Evolutionary conservation across 73 alveolate genomes (phyloP).

Genomic region (Diophrys appendiculata): DNA sequence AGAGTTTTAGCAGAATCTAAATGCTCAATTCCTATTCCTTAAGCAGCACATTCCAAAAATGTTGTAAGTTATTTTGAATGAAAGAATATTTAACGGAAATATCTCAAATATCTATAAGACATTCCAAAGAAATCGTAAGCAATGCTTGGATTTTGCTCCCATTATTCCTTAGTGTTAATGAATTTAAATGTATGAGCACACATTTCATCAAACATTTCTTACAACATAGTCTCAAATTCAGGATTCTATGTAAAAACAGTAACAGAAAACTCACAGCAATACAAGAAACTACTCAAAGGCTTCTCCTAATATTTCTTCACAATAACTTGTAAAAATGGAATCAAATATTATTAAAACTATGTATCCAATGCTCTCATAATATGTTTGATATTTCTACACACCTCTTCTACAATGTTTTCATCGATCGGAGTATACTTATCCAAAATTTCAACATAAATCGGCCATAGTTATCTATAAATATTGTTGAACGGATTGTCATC

Average conservation of each 20-base stretch:
- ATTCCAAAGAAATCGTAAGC: neutral
- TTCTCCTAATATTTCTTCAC: neutral
- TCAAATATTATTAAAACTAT: neutral
- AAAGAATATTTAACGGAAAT: neutral
- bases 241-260: neutral
- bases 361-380: neutral
- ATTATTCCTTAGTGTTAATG: neutral
- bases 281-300: neutral
- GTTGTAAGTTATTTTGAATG: neutral
- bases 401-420: neutral
- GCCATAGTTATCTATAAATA: neutral
- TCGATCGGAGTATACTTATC: neutral
- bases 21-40: neutral
- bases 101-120: neutral
- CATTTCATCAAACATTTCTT: neutral
- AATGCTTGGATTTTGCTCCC: neutral
- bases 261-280: neutral
- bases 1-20: neutral
- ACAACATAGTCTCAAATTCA: neutral
- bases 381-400: neutral
- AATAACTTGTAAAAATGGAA: neutral
- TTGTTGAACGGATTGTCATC: neutral
- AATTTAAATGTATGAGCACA: neutral
- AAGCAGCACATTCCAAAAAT: neutral
- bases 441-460: neutral